Conservation (phyloP, 2,329 filamentous ascomycete species). For the Calonectria hongkongensis region DNA sequence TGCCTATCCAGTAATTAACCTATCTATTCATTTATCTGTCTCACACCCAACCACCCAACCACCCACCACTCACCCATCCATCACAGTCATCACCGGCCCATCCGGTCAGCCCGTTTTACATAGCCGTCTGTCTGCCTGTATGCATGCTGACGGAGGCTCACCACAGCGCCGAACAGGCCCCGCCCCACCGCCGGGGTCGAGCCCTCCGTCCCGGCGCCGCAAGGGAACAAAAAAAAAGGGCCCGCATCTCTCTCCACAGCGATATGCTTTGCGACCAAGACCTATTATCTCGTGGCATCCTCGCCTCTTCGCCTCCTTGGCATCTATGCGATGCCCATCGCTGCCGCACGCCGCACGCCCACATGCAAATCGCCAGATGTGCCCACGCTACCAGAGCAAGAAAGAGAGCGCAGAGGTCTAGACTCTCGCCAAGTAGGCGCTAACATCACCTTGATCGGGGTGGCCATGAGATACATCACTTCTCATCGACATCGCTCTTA, state of each 20-base stretch:
- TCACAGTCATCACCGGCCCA: not conserved
- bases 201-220: conserved; percentile 20
- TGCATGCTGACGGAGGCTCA: not conserved
- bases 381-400: too few species aligned
- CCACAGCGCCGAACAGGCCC: conserved; percentile 8
- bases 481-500: not conserved
- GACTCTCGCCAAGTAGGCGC: not conserved
- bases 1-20: too few species aligned
- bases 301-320: not conserved
- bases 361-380: conserved; percentile 9
- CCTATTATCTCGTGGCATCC: conserved; percentile 12
- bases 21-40: too few species aligned
- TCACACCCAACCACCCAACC: too few species aligned
- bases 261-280: conserved; percentile 12
- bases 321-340: conserved; percentile 15
- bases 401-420: not conserved
- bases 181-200: not conserved
- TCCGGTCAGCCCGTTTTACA: not conserved
- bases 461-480: not conserved
- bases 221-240: not conserved
- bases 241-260: not conserved
- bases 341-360: not conserved
- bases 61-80: not conserved
- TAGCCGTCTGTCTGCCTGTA: too few species aligned
- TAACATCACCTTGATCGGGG: not conserved